Conservation (phyloP, 1,284 basidiomycete species). For the Sparassis latifolia region DNA sequence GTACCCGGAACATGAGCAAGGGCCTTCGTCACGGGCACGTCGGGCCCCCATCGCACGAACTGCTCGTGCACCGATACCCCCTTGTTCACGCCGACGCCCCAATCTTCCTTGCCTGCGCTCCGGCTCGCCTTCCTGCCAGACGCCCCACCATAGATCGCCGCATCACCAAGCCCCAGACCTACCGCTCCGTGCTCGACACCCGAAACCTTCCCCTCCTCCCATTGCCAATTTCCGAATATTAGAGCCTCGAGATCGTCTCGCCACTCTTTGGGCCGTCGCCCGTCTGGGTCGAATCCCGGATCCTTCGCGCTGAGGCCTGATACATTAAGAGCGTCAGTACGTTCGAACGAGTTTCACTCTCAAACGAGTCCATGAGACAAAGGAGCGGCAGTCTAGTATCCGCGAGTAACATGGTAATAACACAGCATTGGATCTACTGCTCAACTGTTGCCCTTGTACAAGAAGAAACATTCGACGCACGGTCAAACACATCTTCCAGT, state of each 20-base stretch:
- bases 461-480: no score
- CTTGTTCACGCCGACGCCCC: conserved; percentile 16
- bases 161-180: conserved; percentile 12
- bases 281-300: conserved; percentile 34
- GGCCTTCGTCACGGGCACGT: conserved; percentile 44
- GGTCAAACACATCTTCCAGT: no score
- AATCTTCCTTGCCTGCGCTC: conserved; percentile 15
- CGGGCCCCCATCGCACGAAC: conserved; percentile 43
- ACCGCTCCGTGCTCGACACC: conserved; percentile 25
- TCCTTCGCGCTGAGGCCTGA: conserved; percentile 32
- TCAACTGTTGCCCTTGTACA: no score
- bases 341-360: no score
- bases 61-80: conserved; percentile 41
- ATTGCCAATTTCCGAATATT: conserved; percentile 63
- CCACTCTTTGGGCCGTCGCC: conserved; percentile 41
- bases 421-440: no score
- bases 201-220: conserved; percentile 53
- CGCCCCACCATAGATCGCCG: conserved; percentile 24
- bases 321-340: conserved; percentile 6
- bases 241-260: conserved; percentile 47
- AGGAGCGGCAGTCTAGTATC: no score
- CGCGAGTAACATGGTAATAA: no score
- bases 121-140: conserved; percentile 26
- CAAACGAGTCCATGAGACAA: no score
- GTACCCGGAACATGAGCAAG: conserved; percentile 57